These are phyloP conservation scores for Cercospora canescens DNA, from an alignment of 2,329 filamentous ascomycete genomes.

Conservation along the genomic window DNA sequence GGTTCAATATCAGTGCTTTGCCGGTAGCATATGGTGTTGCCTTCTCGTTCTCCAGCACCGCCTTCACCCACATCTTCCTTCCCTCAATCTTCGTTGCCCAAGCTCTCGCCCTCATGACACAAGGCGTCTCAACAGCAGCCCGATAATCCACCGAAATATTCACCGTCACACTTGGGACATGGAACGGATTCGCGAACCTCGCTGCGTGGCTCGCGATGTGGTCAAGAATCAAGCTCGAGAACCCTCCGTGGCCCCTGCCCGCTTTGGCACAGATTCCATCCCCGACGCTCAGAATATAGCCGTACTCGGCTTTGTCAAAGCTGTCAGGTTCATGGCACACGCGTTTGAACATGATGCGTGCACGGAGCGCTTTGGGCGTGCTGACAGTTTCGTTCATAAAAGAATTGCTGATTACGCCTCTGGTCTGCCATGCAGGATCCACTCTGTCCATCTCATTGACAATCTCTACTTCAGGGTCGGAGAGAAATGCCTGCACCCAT, in stretches of 20 bases:
- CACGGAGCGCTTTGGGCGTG: slow-evolving; percentile 15
- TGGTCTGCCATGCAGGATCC: background rate
- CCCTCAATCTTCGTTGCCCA: slow-evolving; percentile 22
- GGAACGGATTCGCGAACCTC: background rate
- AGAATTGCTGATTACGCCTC: slow-evolving; percentile 9
- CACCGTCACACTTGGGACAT: slow-evolving; percentile 25
- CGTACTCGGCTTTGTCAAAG: slow-evolving; percentile 18
- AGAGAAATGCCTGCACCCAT: slow-evolving; percentile 17
- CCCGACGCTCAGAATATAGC: slow-evolving; percentile 25
- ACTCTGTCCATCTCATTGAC: background rate
- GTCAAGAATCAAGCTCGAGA: slow-evolving; percentile 25
- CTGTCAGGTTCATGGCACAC: slow-evolving; percentile 22
- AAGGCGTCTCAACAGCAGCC: slow-evolving; percentile 23
- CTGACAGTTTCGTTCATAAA: slow-evolving; percentile 23
- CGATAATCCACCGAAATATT: slow-evolving; percentile 28
- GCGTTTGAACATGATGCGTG: slow-evolving; percentile 20
- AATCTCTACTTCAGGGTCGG: background rate
- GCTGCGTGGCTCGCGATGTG: slow-evolving; percentile 21
- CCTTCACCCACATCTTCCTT: slow-evolving; percentile 26
- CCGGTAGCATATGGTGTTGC: slow-evolving; percentile 22
- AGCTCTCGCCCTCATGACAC: slow-evolving; percentile 22
- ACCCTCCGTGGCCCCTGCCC: slow-evolving; percentile 29
- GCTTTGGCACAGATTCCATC: slow-evolving; percentile 23
- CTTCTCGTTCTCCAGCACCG: slow-evolving; percentile 22
- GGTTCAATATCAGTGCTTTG: slow-evolving; percentile 25